These are phyloP conservation scores for Blastomyces emzantsi DNA, from an alignment of 2,329 filamentous ascomycete genomes.

Conservation along the genomic window DNA sequence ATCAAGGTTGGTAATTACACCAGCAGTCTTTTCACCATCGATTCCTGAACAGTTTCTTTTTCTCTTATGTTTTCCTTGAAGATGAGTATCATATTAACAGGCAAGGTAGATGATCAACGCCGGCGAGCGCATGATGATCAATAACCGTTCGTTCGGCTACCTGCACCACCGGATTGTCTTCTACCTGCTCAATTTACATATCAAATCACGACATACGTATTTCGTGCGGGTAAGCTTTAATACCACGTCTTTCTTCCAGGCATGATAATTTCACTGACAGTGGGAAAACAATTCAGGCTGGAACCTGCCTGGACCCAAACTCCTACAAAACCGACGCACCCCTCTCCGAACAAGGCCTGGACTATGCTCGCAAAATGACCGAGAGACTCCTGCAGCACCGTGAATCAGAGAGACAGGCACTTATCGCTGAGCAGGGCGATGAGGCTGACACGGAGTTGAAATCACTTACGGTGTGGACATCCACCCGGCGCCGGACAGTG, in stretches of 20 bases:
- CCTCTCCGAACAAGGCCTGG: constrained; percentile 67
- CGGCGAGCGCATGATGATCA: constrained; percentile 84
- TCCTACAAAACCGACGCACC: constrained; percentile 86
- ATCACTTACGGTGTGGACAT: constrained; percentile 88
- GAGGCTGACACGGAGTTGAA: constrained; percentile 61
- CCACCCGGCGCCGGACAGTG: constrained; percentile 77
- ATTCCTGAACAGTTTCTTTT: neutral
- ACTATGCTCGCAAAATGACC: constrained; percentile 78
- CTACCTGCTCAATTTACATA: constrained; percentile 94
- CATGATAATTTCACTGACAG: constrained; percentile 13
- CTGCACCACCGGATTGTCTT: constrained; percentile 96
- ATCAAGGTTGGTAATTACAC: constrained; percentile 54
- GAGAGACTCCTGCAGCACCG: constrained; percentile 75
- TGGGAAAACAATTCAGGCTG: constrained; percentile 44
- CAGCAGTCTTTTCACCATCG: neutral
- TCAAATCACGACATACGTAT: constrained; percentile 88
- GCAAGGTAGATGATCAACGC: constrained; percentile 80
- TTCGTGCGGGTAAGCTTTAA: constrained; percentile 58
- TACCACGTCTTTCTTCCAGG: neutral
- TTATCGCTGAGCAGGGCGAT: constrained; percentile 60
- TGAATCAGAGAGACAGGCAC: constrained; percentile 64
- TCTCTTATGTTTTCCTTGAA: neutral
- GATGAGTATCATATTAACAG: neutral
- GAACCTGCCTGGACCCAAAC: constrained; percentile 77
- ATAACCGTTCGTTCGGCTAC: constrained; percentile 95